A percentile compares a stretch with the other conserved stretches of the same genome.
These are phyloP conservation scores for Phaeoacremonium minimum DNA, from an alignment of 2,329 filamentous ascomycete genomes.

Conservation along the genomic window DNA sequence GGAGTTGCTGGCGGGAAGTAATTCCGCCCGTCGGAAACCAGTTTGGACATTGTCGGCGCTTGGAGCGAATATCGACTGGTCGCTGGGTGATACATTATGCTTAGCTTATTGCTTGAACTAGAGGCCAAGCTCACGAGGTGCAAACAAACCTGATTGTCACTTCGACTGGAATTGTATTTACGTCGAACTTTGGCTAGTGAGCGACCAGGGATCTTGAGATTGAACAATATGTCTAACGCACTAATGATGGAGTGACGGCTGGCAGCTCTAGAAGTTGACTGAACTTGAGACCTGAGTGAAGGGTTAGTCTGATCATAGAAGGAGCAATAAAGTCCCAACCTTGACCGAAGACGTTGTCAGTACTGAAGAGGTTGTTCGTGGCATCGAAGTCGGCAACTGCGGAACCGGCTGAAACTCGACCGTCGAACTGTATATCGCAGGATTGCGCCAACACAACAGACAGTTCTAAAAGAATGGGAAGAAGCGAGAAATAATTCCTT, in stretches of 20 bases:
- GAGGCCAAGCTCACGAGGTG: neutral
- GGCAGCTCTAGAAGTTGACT: conserved; percentile 46
- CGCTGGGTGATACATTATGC: conserved; percentile 17
- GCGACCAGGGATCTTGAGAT: conserved; percentile 6
- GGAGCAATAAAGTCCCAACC: conserved; percentile 16
- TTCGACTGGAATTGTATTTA: conserved; percentile 38
- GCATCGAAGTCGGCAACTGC: conserved; percentile 34
- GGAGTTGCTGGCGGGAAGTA: conserved; percentile 45
- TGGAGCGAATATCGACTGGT: conserved; percentile 56
- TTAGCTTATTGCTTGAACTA: neutral
- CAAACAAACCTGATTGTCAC: conserved; percentile 42
- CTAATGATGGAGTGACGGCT: conserved; percentile 29
- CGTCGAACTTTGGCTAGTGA: conserved; percentile 34
- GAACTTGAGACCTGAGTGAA: conserved; percentile 37
- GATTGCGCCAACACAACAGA: conserved; percentile 23
- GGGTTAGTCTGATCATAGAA: conserved; percentile 5
- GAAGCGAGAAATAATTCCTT: no score
- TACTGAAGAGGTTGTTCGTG: conserved; percentile 41
- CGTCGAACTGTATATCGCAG: conserved; percentile 39
- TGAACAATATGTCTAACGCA: conserved; percentile 16
- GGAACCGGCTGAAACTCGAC: conserved; percentile 34
- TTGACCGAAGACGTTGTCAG: conserved; percentile 47
- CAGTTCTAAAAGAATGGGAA: no score
- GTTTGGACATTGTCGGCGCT: conserved; percentile 42
- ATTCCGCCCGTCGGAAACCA: conserved; percentile 57